A percentile compares a stretch with the other conserved stretches of the same genome.
These are phyloP conservation scores for Septoria petroselini DNA, from an alignment of 2,329 filamentous ascomycete species.

Conservation along the genomic window DNA sequence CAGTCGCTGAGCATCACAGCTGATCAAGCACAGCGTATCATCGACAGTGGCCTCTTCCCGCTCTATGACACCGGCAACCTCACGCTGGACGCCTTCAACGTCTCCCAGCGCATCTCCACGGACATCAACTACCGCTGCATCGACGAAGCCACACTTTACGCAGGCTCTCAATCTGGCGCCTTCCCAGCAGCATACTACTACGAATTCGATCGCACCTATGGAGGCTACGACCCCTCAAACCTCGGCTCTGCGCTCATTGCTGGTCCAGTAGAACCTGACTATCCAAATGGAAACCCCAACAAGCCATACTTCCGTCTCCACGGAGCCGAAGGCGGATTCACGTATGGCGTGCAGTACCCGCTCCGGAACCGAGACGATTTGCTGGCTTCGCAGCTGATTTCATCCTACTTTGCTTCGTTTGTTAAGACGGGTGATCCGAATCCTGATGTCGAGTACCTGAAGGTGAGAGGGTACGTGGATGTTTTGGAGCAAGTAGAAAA, in stretches of 20 bases:
- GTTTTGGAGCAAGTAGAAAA: constrained; percentile 28
- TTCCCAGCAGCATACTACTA: constrained; percentile 57
- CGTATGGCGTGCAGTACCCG: constrained; percentile 37
- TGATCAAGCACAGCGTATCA: constrained; percentile 41
- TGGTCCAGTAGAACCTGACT: constrained; percentile 39
- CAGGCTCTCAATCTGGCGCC: constrained; percentile 46
- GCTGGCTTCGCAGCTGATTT: constrained; percentile 46
- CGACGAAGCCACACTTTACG: constrained; percentile 57
- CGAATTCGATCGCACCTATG: constrained; percentile 58
- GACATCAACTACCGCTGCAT: constrained; percentile 60
- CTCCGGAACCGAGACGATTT: constrained; percentile 53
- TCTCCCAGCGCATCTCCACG: constrained; percentile 54
- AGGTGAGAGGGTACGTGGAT: constrained; percentile 48
- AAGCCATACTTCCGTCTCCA: constrained; percentile 57
- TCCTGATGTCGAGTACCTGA: constrained; percentile 46
- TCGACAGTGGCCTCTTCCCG: constrained; percentile 52
- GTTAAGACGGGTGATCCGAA: constrained; percentile 53
- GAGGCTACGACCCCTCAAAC: constrained; percentile 52
- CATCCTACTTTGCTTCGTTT: constrained; percentile 53
- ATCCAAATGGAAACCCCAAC: constrained; percentile 49
- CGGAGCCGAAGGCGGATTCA: constrained; percentile 48
- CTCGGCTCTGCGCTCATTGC: constrained; percentile 43
- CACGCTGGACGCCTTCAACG: constrained; percentile 57
- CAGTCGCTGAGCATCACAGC: constrained; percentile 47
- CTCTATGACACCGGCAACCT: constrained; percentile 48